Percentiles rank a stretch among this genome's conserved stretches.
Evolutionary conservation across 1,284 basidiomycete species (phyloP).

Genomic region (Laetiporus sulphureus): DNA sequence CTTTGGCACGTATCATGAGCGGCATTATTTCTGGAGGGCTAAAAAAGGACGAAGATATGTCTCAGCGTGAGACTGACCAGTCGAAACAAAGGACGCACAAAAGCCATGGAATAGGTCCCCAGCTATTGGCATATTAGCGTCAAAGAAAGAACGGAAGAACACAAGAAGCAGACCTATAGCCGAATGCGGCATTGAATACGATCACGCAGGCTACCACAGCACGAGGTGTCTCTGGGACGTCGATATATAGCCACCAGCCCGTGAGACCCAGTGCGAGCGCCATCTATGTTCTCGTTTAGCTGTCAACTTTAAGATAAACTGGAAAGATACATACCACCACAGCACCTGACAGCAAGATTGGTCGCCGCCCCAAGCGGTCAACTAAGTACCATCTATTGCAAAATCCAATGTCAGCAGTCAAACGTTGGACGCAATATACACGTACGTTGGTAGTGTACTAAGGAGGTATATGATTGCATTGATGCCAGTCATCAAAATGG

Average conservation of each 20-base stretch:
- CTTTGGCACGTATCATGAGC: slow-evolving; percentile 85
- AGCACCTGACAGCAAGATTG: slow-evolving; percentile 91
- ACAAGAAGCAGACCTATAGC: slow-evolving; percentile 52
- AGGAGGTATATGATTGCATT: slow-evolving; percentile 86
- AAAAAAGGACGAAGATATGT: not conserved
- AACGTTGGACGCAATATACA: slow-evolving; percentile 11
- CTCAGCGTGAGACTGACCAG: not conserved
- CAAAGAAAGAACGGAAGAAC: not conserved
- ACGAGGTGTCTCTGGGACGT: slow-evolving; percentile 78
- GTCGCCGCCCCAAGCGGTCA: slow-evolving; percentile 85
- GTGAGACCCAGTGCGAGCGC: slow-evolving; percentile 70
- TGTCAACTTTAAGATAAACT: no score
- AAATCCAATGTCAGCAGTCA: slow-evolving; percentile 13
- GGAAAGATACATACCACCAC: slow-evolving; percentile 62
- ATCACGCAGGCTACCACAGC: slow-evolving; percentile 92
- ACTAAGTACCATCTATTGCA: slow-evolving; percentile 85
- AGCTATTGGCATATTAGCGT: slow-evolving; percentile 3
- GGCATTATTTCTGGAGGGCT: slow-evolving; percentile 75
- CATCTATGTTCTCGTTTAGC: no score
- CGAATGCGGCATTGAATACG: slow-evolving; percentile 92
- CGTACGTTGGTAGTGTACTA: slow-evolving; percentile 78
- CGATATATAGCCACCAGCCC: slow-evolving; percentile 92
- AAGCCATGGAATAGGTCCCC: slow-evolving; percentile 45
- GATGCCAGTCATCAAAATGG: slow-evolving; percentile 96
- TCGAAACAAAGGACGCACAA: slow-evolving; percentile 74